Base-by-base conservation (phyloP, 2,329 filamentous ascomycete genomes). In the Pseudogymnoascus destructans region DNA sequence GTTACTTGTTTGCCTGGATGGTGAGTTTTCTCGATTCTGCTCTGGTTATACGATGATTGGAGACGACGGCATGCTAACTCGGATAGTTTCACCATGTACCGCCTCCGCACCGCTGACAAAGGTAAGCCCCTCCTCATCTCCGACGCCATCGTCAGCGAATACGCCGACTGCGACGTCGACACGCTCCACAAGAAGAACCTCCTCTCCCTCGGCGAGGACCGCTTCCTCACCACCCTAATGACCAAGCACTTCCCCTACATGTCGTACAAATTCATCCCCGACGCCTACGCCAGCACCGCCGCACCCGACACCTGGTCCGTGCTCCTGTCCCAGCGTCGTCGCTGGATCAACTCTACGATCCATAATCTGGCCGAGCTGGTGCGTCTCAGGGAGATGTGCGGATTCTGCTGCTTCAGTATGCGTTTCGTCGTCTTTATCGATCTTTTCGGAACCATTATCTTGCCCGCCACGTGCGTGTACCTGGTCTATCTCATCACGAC, bases 321-420 rank as follows among this genome's bases (percentile, higher is more conserved):
- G 60, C 97, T 98, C 80, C 78, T 97, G 71, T 98, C 93, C 23
- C 93, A 98, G 74, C 89, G 93, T 78, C 92, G 93, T 77, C 88
- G 93, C 70, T 98, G 93, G 93, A 98, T 98, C 74, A 98, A 98
- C 78, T 96, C 91, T 59, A 98, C 93, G 0, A 89, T 98, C 57
- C 93, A 98, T 79, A 98, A 98, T 72, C 78, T 98, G 62, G 87
- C 95, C 63, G 93, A 98, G 71, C 85, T 98, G 62, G 92, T 97
- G 62, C 91, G 92, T 5, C 78, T 98, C 72, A 83, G 87, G 61
- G 88, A 97, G 71, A 86, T 98, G 56, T 98, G 93, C 72, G 93
- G 93, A 74, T 98, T 98, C 85, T 98, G 93, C 79, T 98, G 93
- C 75, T 98, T 98, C 78, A 95, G 88, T 73, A 98, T 98, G 93